Evolutionary conservation across 805 yeast species (phyloP).

Genomic region (Kazachstania kunashirensis): DNA sequence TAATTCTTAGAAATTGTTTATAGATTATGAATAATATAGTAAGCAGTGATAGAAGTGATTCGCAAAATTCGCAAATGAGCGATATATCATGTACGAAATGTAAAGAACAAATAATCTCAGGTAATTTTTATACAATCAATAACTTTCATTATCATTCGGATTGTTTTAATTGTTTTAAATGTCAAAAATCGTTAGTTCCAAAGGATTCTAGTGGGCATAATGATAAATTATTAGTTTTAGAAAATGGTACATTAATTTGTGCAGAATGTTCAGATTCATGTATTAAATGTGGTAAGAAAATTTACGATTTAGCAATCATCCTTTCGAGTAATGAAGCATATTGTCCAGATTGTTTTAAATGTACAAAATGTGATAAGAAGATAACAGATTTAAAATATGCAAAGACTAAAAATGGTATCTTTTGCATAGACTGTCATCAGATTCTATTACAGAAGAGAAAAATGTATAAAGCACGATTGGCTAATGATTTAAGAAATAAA

Average conservation of each 20-base stretch:
- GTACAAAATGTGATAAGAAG: conserved; percentile 75
- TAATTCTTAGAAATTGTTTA: too few relatives aligned
- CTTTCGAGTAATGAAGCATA: conserved; percentile 83
- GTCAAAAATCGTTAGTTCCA: conserved; percentile 64
- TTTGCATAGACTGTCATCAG: conserved; percentile 90
- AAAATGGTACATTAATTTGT: conserved; percentile 51
- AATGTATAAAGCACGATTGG: conserved; percentile 23
- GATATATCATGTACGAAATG: conserved; percentile 8
- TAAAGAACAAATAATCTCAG: conserved; percentile 1
- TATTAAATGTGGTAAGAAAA: conserved; percentile 72
- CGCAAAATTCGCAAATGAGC: too few relatives aligned
- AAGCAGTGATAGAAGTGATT: too few relatives aligned
- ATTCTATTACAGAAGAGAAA: conserved; percentile 66
- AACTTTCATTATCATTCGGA: conserved; percentile 73
- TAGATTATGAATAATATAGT: too few relatives aligned
- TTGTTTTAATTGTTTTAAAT: conserved; percentile 83
- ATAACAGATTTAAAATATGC: conserved; percentile 89
- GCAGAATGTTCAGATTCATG: conserved; percentile 84
- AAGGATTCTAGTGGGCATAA: neutral
- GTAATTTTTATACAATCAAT: conserved; percentile 3
- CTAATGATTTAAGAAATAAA: conserved; percentile 10
- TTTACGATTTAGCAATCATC: conserved; percentile 79
- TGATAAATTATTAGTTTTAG: conserved; percentile 3
- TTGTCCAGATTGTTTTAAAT: conserved; percentile 81
- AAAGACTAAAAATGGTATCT: conserved; percentile 82